These are phyloP conservation scores for Neoboletus subvelutipes DNA, from an alignment of 768 basidiomycete genomes.

Conservation along the genomic window DNA sequence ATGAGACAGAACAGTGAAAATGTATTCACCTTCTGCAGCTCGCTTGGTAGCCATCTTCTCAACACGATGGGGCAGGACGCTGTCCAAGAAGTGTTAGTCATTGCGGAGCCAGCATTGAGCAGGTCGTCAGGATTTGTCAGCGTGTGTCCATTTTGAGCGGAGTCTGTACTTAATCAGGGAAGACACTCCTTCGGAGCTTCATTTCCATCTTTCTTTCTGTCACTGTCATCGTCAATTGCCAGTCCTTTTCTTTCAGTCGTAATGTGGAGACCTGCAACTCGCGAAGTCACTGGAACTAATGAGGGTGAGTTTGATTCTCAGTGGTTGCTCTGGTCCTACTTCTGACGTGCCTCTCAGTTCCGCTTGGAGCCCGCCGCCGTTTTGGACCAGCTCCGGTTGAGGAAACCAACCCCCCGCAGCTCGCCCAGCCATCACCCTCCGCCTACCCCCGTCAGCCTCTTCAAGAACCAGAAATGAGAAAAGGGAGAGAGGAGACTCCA, in stretches of 20 bases:
- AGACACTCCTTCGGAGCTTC: constrained; percentile 32
- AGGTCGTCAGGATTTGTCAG: constrained; percentile 25
- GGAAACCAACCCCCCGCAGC: constrained; percentile 77
- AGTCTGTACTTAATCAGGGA: constrained; percentile 28
- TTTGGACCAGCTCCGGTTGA: constrained; percentile 88
- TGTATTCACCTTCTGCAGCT: constrained; percentile 37
- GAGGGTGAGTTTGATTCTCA: constrained; percentile 60
- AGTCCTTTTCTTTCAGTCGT: constrained; percentile 36
- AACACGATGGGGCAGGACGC: background rate
- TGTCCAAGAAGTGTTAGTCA: constrained; percentile 10
- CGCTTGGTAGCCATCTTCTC: constrained; percentile 40
- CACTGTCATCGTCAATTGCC: constrained; percentile 11
- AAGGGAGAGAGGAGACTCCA: constrained; percentile 69
- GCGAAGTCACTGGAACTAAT: constrained; percentile 90
- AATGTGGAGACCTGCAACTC: constrained; percentile 90
- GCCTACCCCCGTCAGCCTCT: constrained; percentile 71
- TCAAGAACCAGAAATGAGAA: constrained; percentile 57
- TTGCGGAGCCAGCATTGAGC: background rate
- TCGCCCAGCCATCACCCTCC: constrained; percentile 84
- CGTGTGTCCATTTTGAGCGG: constrained; percentile 33
- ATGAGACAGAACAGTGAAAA: background rate
- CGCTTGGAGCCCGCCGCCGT: constrained; percentile 84
- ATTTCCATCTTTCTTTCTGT: constrained; percentile 28
- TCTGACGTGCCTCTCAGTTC: constrained; percentile 47
- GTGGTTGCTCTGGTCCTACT: constrained; percentile 5